Evolutionary conservation across 139 green algal genomes (phyloP).

Genomic region (Volvox reticuliferus): DNA sequence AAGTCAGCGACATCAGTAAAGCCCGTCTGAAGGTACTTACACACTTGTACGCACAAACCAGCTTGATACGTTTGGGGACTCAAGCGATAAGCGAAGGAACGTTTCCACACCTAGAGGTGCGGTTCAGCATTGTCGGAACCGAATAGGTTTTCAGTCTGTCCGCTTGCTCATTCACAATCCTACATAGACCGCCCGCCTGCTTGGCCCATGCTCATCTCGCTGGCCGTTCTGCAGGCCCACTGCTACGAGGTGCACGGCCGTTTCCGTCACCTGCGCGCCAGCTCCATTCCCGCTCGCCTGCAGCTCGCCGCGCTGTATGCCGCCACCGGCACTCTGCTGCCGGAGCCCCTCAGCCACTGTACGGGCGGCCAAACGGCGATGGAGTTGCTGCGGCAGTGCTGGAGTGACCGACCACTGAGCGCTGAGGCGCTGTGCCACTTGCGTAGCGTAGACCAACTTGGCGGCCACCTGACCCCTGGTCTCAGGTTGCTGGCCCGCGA

Average conservation of each 20-base stretch:
- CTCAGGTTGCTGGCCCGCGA: constrained; percentile 56
- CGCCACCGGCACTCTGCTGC: constrained; percentile 65
- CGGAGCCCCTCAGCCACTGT: constrained; percentile 55
- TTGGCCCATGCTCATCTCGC: too few species aligned
- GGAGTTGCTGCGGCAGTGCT: constrained; percentile 65
- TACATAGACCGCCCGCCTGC: too few species aligned
- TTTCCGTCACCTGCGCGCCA: constrained; percentile 62
- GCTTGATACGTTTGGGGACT: too few species aligned
- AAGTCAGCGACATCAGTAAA: neutral
- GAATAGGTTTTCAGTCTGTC: too few species aligned
- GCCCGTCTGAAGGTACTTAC: neutral
- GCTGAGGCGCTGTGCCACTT: constrained; percentile 53
- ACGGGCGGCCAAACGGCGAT: constrained; percentile 66
- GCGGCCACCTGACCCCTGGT: constrained; percentile 53
- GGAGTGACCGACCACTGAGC: constrained; percentile 59
- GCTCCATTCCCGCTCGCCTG: constrained; percentile 54
- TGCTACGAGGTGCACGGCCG: constrained; percentile 65
- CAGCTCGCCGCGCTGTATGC: constrained; percentile 78
- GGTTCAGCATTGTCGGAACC: too few species aligned
- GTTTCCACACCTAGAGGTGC: too few species aligned
- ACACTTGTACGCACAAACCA: too few species aligned
- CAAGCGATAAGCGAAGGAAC: too few species aligned
- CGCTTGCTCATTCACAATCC: too few species aligned
- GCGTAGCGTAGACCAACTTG: neutral
- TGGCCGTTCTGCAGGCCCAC: constrained; percentile 50